Base-by-base conservation (phyloP, 1,139 yeast species). In the Pichia sp. region DNA sequence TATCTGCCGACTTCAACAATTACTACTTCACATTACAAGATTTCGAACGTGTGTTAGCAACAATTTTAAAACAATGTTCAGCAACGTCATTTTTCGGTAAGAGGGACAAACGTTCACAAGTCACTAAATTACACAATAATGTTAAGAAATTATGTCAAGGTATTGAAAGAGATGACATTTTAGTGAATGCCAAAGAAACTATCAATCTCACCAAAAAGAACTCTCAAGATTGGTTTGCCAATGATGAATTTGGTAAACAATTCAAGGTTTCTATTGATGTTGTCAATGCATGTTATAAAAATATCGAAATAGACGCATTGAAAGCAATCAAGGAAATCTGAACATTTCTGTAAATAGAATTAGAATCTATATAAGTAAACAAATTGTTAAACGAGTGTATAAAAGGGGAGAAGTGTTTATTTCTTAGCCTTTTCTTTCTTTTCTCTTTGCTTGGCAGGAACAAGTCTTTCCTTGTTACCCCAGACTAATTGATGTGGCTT, bases 401-500 rank as follows among this genome's bases (percentile, higher is more conserved):
- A n/a, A n/a, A n/a, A n/a, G n/a, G n/a, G n/a, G n/a, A n/a, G n/a
- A n/a, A n/a, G n/a, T n/a, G n/a, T n/a, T n/a, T 51, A 57, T 52
- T 58, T 53, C 40, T 55, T 58, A 9, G 50, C 30, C 22, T 42
- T 40, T 34, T 40, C 42, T 43, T 65, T 67, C 58, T 65, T 59
- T 55, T 69, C 76, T 65, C 79, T 80, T 53, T 71, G 75, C 67
- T 83, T 85, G 14, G 74, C 76, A 17, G 91, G 82, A 39, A 86
- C 93, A 46, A 73, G 66, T 70, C 95, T 80, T 67, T 83, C 85
- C 62, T 77, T 76, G 48, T 75, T 66, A 28, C 96, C 96, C 74
- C 80, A 83, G 43, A 79, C 79, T 62, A 90, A 78, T 65, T 83
- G 80, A 61, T 94, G 95, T 38, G 96, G 89, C 60, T 79, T 82